Conservation (phyloP, 2,329 filamentous ascomycete genomes). For the Pseudogymnoascus sp. region DNA sequence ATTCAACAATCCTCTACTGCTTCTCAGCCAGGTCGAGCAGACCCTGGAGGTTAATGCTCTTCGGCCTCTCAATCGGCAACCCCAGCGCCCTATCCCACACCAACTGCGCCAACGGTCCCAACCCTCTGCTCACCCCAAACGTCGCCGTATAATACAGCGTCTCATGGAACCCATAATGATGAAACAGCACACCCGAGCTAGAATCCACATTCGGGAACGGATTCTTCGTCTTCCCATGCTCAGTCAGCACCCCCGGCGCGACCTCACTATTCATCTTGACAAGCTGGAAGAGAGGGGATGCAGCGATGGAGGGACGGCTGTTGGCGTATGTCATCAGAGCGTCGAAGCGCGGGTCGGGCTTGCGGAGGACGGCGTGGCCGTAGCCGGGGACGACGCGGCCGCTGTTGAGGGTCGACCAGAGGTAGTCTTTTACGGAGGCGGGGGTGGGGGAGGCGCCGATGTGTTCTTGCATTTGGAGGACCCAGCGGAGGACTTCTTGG, state of each 20-base stretch:
- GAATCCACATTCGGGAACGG: constrained; percentile 96
- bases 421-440: constrained; percentile 75
- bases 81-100: constrained; percentile 94
- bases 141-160: constrained; percentile 86
- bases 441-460: constrained; percentile 73
- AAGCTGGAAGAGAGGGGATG: constrained; percentile 85
- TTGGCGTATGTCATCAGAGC: constrained; percentile 94
- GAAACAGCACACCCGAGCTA: constrained; percentile 86
- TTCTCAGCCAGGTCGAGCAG: constrained; percentile 60
- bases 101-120: constrained; percentile 87
- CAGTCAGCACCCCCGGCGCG: constrained; percentile 78
- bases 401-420: constrained; percentile 88
- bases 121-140: constrained; percentile 58
- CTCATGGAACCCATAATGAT: constrained; percentile 96
- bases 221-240: constrained; percentile 98
- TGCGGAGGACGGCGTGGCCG: constrained; percentile 90
- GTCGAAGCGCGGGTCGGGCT: constrained; percentile 93
- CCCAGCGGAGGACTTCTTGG: constrained; percentile 95
- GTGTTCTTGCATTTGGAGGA: constrained; percentile 85
- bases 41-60: constrained; percentile 91
- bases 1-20: constrained; percentile 23
- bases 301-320: constrained; percentile 72
- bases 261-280: constrained; percentile 90
- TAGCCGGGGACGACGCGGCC: constrained; percentile 93
- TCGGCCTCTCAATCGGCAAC: constrained; percentile 91